These are phyloP conservation scores for Boletus mariae DNA, from an alignment of 1,284 basidiomycete species.

Conservation along the genomic window DNA sequence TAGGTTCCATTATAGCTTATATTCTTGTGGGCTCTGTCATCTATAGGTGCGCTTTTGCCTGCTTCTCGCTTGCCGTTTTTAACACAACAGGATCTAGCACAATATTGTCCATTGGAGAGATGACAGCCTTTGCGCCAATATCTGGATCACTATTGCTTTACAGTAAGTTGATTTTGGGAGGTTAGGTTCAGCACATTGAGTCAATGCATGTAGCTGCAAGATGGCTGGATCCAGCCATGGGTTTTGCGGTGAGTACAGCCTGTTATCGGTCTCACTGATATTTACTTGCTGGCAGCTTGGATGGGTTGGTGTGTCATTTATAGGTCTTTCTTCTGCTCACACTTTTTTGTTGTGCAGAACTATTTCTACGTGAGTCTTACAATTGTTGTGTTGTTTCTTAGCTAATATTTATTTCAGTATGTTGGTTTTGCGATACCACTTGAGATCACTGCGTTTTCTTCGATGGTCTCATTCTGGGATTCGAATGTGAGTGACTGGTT, in stretches of 20 bases:
- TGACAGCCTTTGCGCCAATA: not conserved
- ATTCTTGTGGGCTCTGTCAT: not conserved
- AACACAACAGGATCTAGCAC: not conserved
- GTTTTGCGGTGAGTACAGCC: not conserved
- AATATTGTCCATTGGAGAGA: not conserved
- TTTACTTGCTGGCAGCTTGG: not conserved
- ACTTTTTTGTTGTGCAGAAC: not conserved
- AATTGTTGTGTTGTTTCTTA: not conserved
- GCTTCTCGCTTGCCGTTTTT: not conserved
- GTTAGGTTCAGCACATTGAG: not conserved
- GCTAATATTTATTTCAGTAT: not conserved
- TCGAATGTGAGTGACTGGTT: not conserved
- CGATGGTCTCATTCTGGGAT: not conserved
- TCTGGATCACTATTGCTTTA: not conserved
- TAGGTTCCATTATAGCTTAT: not conserved
- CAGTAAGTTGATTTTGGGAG: not conserved
- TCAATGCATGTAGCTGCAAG: not conserved
- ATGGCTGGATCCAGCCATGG: not conserved
- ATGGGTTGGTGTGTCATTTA: not conserved
- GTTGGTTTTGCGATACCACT: not conserved
- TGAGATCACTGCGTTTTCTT: not conserved
- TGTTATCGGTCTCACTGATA: not conserved
- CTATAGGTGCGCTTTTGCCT: not conserved
- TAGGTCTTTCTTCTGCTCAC: not conserved
- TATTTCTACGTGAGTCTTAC: not conserved